Conservation (phyloP, 495 filamentous ascomycete genomes). For the Penicillium dipodomyicola region DNA sequence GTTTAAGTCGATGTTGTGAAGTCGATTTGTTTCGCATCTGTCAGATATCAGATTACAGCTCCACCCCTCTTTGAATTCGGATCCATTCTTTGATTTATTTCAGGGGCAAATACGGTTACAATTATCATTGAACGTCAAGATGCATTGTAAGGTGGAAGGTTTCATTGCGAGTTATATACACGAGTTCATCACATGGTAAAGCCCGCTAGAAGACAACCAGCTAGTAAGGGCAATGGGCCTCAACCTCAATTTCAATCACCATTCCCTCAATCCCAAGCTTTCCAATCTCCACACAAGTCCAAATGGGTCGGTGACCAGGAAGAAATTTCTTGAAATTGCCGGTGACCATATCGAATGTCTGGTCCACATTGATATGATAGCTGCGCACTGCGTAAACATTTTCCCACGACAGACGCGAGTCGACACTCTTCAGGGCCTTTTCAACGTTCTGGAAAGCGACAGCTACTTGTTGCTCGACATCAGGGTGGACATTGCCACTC, state of each 20-base stretch:
- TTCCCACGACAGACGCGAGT: constrained; percentile 15
- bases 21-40: not conserved
- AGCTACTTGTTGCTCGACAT: constrained; percentile 15
- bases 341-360: constrained; percentile 20
- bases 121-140: not conserved
- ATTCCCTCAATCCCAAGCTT: constrained; percentile 20
- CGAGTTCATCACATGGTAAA: constrained; percentile 1
- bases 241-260: constrained; percentile 18
- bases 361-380: constrained; percentile 16
- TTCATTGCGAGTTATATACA: not conserved
- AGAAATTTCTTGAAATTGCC: constrained; percentile 16
- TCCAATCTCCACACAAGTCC: constrained; percentile 19
- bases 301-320: constrained; percentile 15
- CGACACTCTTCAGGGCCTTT: constrained; percentile 13
- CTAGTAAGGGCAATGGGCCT: constrained; percentile 14
- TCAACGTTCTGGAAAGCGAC: constrained; percentile 16
- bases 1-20: not conserved
- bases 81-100: not conserved
- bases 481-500: constrained; percentile 8
- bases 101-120: not conserved
- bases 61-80: not conserved
- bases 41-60: too few relatives aligned
- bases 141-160: not conserved
- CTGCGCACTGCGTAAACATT: constrained; percentile 19
- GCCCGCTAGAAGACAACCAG: not conserved